These are phyloP conservation scores for Trichoderma sp. DNA, from an alignment of 2,329 filamentous ascomycete genomes.

Conservation along the genomic window DNA sequence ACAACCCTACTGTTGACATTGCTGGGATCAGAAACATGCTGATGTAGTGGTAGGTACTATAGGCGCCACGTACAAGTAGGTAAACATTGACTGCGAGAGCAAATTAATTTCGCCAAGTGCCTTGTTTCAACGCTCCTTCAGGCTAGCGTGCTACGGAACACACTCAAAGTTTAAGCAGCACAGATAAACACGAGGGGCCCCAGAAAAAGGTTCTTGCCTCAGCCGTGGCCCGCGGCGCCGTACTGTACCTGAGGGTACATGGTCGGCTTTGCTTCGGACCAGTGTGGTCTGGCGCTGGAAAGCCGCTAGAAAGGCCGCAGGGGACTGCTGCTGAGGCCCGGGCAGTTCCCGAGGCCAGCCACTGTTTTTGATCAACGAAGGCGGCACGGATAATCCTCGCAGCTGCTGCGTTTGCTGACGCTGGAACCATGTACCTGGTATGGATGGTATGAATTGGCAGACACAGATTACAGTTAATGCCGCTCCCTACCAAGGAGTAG, in stretches of 20 bases:
- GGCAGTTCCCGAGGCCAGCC: conserved; percentile 12
- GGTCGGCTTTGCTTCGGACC: conserved; percentile 18
- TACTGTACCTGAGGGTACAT: conserved; percentile 9
- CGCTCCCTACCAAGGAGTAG: neutral
- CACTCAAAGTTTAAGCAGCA: conserved; percentile 9
- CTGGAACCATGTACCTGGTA: neutral
- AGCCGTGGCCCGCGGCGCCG: neutral
- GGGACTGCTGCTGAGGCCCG: neutral
- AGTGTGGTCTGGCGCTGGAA: conserved; percentile 21
- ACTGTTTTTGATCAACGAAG: neutral
- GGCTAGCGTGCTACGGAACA: conserved; percentile 24
- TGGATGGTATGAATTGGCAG: neutral
- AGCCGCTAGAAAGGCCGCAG: conserved; percentile 2
- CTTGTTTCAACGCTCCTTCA: conserved; percentile 6
- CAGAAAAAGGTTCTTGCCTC: conserved; percentile 17
- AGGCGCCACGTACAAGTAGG: neutral
- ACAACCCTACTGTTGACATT: neutral
- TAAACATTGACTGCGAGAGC: neutral
- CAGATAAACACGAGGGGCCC: neutral
- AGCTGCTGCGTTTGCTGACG: neutral
- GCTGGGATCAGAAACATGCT: neutral
- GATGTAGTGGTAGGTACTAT: neutral
- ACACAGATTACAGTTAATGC: neutral
- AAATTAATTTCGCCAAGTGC: neutral
- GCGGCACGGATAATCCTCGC: neutral